phyloP scores from a whole-genome alignment of 2,329 filamentous ascomycete genomes.

The Macrophomina tecta region DNA sequence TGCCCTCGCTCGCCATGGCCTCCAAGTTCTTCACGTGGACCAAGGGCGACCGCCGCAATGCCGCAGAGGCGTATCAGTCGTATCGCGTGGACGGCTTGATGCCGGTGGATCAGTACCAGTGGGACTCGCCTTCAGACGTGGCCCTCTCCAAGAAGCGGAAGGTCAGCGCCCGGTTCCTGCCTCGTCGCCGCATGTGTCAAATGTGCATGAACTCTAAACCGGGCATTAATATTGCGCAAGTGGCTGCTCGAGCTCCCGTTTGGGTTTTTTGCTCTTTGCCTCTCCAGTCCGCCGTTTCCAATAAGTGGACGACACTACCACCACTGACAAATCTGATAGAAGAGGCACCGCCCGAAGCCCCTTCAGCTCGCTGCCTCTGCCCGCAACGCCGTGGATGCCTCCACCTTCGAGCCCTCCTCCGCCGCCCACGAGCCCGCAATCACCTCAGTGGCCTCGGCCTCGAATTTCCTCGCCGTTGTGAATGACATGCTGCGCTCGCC shows the following conservation, averaged over 20 bases:
- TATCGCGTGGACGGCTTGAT: conserved; percentile 48
- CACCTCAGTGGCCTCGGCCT: conserved; percentile 37
- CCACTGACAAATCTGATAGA: conserved; percentile 22
- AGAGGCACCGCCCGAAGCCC: conserved; percentile 21
- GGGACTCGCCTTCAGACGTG: conserved; percentile 30
- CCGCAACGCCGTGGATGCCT: conserved; percentile 3
- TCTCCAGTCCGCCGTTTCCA: conserved; percentile 10
- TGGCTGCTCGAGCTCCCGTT: conserved; percentile 10
- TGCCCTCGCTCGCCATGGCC: conserved; percentile 38
- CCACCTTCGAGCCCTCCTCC: conserved; percentile 36
- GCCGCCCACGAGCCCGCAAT: conserved; percentile 39
- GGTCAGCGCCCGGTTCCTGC: conserved; percentile 11
- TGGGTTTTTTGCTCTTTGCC: background rate
- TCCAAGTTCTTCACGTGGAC: conserved; percentile 54
- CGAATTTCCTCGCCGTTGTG: conserved; percentile 46
- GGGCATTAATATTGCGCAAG: background rate
- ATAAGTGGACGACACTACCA: conserved; percentile 6
- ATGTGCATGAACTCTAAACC: background rate
- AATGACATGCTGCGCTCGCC: conserved; percentile 53
- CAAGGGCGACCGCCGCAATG: conserved; percentile 45
- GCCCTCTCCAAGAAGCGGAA: conserved; percentile 25
- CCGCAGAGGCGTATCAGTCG: conserved; percentile 33
- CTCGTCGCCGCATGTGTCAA: background rate
- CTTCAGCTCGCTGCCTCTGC: background rate
- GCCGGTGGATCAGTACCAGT: conserved; percentile 39